Evolutionary conservation across 768 basidiomycete genomes (phyloP), one percentile per base, ranked within the genome.

Genomic region (Panaeolus papilionaceus): DNA sequence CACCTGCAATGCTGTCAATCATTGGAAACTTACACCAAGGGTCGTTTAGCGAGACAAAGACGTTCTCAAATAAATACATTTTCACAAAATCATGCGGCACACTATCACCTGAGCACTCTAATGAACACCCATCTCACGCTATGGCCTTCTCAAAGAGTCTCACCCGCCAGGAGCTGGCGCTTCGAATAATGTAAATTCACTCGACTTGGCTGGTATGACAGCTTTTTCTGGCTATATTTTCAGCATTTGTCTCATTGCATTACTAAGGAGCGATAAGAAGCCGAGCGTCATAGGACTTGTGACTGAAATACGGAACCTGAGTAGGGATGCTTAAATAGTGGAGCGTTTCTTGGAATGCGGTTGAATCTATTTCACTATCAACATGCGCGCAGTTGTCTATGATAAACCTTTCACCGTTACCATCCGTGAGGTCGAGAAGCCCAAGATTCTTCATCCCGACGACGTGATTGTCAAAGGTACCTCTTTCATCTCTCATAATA

Each of bases 321-420:
- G 23, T 3, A 1, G 20, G n/a, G 47, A 20, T 51, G 47, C 47
- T 51, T 51, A 51, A 51, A 51, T 51, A 51, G 47, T 18, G 3
- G n/a, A 20, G 47, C 3, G 12, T 51, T 51, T 23, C 20, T 23
- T 20, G 7, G 26, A 3, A 23, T 51, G 12, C 10, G 20, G 47
- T 12, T 26, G 6, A 51, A 1, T 23, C 20, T 20, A 47, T 9
- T 6, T 23, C 47, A 23, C 47, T 23, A 26, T 3, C 58, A 75
- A 69, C 5, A 85, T 87, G 85, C 82, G 83, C 65, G 86, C 85
- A 38, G 85, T 87, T n/a, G 86, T 87, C 4, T 87, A 86, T 72
- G 82, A 86, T 26, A 77, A 79, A 54, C 82, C 86, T 4, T 87
- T 84, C 77, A 76, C 74, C 65, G 85, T 87, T 40, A 78, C 81